phyloP scores from a whole-genome alignment of 345 rosid species.

The Citrus sinensis region DNA sequence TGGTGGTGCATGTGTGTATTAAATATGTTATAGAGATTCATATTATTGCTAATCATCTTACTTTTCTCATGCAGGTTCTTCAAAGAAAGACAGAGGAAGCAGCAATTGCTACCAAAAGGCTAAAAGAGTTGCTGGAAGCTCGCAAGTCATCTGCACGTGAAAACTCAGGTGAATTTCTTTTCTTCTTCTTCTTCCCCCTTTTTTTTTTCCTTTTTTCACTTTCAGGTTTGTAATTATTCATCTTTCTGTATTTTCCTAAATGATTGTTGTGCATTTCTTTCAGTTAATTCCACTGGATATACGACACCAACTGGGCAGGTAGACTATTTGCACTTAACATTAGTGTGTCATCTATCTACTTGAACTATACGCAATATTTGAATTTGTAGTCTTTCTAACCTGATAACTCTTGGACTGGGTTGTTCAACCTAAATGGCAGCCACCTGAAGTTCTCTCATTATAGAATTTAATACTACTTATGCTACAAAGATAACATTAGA shows the following conservation, averaged over 20 bases:
- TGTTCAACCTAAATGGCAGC: not conserved
- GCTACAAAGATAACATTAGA: conserved; percentile 1
- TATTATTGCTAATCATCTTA: not conserved
- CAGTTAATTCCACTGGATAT: conserved; percentile 52
- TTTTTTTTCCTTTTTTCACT: not conserved
- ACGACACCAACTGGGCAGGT: conserved; percentile 46
- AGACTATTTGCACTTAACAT: conserved; percentile 12
- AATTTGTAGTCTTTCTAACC: not conserved
- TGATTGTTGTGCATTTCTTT: conserved; percentile 22
- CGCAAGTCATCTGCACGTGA: conserved; percentile 59
- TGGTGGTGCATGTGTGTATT: no score
- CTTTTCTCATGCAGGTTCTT: conserved; percentile 53
- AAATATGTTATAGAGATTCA: not conserved
- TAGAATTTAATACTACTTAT: not conserved
- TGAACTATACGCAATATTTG: not conserved
- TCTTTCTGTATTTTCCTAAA: conserved; percentile 5
- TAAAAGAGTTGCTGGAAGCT: conserved; percentile 74
- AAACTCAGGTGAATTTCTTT: conserved; percentile 26
- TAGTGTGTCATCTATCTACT: not conserved
- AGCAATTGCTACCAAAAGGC: conserved; percentile 74
- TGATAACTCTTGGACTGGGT: not conserved
- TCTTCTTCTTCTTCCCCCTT: not conserved
- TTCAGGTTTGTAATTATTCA: not conserved
- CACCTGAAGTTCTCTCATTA: not conserved
- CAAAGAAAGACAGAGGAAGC: conserved; percentile 91